Evolutionary conservation across 2,329 filamentous ascomycete genomes (phyloP).

Genomic region (Aspergillus chevalieri): DNA sequence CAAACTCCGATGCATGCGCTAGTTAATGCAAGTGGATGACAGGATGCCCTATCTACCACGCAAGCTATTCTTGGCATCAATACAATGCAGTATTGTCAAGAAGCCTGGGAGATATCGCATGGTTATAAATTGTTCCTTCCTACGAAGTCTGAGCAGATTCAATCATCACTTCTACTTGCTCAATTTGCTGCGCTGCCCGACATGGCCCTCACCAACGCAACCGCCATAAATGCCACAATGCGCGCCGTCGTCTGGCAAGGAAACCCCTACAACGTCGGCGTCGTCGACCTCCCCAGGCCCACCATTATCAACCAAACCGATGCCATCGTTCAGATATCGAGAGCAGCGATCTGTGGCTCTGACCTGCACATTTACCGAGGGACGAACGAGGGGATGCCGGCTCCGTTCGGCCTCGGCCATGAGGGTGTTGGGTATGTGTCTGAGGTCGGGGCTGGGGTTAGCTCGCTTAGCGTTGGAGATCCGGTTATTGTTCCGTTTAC

Average conservation of each 20-base stretch:
- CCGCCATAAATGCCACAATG: conserved; percentile 17
- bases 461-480: conserved; percentile 12
- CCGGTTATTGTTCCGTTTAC: conserved; percentile 15
- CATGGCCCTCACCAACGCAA: not conserved
- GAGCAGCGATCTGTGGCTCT: conserved; percentile 31
- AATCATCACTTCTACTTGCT: not conserved
- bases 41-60: not conserved
- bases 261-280: conserved; percentile 19
- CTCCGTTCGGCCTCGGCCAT: conserved; percentile 17
- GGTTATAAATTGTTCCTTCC: too few relatives aligned
- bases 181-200: too few relatives aligned
- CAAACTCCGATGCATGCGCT: not conserved
- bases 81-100: too few relatives aligned
- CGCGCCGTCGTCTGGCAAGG: conserved; percentile 24
- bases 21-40: not conserved
- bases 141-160: too few relatives aligned
- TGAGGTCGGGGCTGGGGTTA: conserved; percentile 11
- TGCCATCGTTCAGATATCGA: conserved; percentile 31
- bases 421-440: conserved; percentile 16
- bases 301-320: conserved; percentile 21
- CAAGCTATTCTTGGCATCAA: not conserved
- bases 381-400: conserved; percentile 7
- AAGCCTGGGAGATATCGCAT: too few relatives aligned
- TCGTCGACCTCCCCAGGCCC: conserved; percentile 17
- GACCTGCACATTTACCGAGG: conserved; percentile 34